These are phyloP conservation scores for Neurospora sp. DNA, from an alignment of 495 filamentous ascomycete species.

Conservation along the genomic window DNA sequence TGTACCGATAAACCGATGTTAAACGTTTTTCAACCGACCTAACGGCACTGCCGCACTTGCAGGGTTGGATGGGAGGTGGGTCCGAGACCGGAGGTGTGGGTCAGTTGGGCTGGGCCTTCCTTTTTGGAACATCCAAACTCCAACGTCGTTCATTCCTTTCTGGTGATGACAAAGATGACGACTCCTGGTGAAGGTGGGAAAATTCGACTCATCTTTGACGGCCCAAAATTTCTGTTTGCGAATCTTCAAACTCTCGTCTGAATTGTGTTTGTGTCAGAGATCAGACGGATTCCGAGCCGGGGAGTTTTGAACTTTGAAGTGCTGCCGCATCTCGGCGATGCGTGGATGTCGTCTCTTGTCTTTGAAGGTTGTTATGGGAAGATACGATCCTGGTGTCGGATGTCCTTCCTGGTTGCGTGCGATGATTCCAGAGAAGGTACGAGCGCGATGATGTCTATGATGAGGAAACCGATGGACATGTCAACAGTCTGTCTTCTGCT, in stretches of 20 bases:
- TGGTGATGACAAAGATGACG: not conserved
- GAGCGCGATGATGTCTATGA: not conserved
- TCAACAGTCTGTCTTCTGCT: not conserved
- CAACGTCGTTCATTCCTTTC: not conserved
- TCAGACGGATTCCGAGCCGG: not conserved
- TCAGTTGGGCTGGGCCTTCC: not conserved
- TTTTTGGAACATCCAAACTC: not conserved
- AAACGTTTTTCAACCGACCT: not conserved
- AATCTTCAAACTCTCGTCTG: not conserved
- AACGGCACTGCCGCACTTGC: not conserved
- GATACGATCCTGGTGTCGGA: not conserved
- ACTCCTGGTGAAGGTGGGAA: not conserved
- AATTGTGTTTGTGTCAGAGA: not conserved
- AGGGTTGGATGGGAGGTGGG: not conserved
- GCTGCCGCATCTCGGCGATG: not conserved
- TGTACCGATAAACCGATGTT: not conserved
- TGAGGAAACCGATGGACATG: not conserved
- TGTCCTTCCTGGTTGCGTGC: not conserved
- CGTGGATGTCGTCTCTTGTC: not conserved
- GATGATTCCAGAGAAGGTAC: not conserved
- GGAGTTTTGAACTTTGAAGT: not conserved
- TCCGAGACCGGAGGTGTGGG: not conserved
- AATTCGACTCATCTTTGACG: not conserved
- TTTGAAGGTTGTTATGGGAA: not conserved
- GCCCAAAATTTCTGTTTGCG: not conserved